Conservation (phyloP, 371 early-diverging fungal genomes). For the Gilbertella persicaria region DNA sequence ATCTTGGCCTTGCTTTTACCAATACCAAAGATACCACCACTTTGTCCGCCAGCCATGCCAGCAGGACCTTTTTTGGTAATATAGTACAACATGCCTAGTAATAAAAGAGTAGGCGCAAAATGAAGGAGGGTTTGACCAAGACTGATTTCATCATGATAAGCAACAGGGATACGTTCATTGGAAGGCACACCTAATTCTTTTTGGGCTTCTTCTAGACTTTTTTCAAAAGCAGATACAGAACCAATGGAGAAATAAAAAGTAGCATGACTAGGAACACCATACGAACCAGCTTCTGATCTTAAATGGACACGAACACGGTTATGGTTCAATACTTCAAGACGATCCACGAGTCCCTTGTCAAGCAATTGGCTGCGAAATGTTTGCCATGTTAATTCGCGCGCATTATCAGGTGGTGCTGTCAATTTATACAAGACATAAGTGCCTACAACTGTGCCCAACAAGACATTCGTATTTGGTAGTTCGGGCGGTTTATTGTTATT, state of each 20-base stretch:
- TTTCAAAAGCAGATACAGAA: slow-evolving; percentile 94
- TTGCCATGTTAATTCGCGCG: slow-evolving; percentile 87
- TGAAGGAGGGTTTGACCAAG: slow-evolving; percentile 72
- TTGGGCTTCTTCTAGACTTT: slow-evolving; percentile 88
- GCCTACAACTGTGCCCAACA: slow-evolving; percentile 53
- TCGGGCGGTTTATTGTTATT: slow-evolving; percentile 27
- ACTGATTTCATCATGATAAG: slow-evolving; percentile 81
- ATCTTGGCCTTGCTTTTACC: slow-evolving; percentile 96
- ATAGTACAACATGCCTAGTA: slow-evolving; percentile 87
- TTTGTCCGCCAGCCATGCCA: slow-evolving; percentile 49
- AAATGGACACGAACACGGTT: slow-evolving; percentile 80
- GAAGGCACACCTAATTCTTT: slow-evolving; percentile 88
- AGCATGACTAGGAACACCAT: slow-evolving; percentile 38
- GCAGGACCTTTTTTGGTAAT: slow-evolving; percentile 82
- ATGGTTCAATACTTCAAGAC: slow-evolving; percentile 85
- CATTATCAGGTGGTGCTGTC: slow-evolving; percentile 47
- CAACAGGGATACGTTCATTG: slow-evolving; percentile 87
- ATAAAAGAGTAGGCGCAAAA: slow-evolving; percentile 90
- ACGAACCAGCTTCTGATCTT: slow-evolving; percentile 66
- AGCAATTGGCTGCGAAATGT: slow-evolving; percentile 86
- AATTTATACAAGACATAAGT: slow-evolving; percentile 58
- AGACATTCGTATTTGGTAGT: slow-evolving; percentile 50
- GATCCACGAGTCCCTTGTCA: slow-evolving; percentile 92
- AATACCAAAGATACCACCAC: slow-evolving; percentile 89
- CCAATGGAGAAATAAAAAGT: slow-evolving; percentile 87